Percentiles rank a stretch among this genome's conserved stretches.
phyloP scores from a whole-genome alignment of 305 asterid genomes.

The Solanum hybrid region DNA sequence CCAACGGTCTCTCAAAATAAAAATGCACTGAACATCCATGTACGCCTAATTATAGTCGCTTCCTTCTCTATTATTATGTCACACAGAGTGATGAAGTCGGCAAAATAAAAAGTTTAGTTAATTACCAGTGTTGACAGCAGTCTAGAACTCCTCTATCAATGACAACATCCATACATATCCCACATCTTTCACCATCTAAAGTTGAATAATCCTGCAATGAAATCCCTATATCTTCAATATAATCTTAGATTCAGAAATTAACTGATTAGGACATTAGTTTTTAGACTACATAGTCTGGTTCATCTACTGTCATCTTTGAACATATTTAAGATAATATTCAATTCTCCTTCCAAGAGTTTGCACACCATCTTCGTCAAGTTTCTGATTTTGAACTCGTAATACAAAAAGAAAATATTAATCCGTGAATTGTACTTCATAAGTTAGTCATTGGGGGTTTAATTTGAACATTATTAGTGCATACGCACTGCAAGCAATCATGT shows the following conservation, averaged over 20 bases:
- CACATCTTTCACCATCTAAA: conserved; percentile 88
- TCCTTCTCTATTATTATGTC: background rate
- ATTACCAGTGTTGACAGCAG: conserved; percentile 98
- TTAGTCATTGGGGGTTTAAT: background rate
- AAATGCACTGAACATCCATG: background rate
- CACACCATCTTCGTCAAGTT: background rate
- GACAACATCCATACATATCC: conserved; percentile 89
- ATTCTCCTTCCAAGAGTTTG: background rate
- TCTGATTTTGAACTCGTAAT: background rate
- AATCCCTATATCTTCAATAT: background rate
- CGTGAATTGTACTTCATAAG: background rate
- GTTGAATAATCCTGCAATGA: conserved; percentile 51
- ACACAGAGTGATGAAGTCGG: background rate
- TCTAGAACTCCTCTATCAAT: conserved; percentile 94
- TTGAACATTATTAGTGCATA: background rate
- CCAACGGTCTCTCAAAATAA: background rate
- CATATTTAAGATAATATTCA: background rate
- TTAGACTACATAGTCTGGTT: background rate
- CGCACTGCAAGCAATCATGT: background rate
- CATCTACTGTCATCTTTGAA: background rate
- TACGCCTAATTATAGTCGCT: background rate
- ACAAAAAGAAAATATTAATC: background rate
- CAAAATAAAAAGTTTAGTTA: background rate
- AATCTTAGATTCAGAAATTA: background rate
- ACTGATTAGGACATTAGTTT: background rate